Conservation (phyloP, 306 rosid species). For the Dryas drummondii region DNA sequence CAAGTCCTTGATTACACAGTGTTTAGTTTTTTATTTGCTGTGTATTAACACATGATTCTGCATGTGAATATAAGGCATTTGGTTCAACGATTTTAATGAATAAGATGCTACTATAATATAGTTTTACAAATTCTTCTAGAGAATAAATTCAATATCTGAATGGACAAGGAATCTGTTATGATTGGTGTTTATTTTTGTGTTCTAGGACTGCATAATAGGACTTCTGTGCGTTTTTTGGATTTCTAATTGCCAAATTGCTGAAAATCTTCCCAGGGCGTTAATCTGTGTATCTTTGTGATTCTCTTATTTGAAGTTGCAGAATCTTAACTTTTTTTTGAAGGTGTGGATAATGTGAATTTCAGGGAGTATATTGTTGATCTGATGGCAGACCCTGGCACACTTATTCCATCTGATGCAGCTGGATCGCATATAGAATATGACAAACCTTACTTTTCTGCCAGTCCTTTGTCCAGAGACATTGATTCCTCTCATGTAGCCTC, state of each 20-base stretch:
- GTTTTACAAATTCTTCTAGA: background rate
- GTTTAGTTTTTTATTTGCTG: slow-evolving; percentile 19
- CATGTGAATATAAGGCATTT: slow-evolving; percentile 12
- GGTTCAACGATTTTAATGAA: slow-evolving; percentile 9
- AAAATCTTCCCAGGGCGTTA: slow-evolving; percentile 7
- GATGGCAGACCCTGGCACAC: slow-evolving; percentile 98
- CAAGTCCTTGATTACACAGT: slow-evolving; percentile 14
- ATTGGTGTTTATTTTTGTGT: background rate
- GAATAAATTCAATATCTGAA: background rate
- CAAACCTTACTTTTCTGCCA: slow-evolving; percentile 52
- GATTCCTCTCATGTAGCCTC: slow-evolving; percentile 76
- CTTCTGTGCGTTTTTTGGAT: background rate
- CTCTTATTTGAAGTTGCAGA: slow-evolving; percentile 23
- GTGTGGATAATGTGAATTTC: slow-evolving; percentile 50
- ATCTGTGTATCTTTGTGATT: slow-evolving; percentile 11
- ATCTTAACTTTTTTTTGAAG: slow-evolving; percentile 26
- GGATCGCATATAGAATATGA: slow-evolving; percentile 64
- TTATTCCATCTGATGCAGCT: slow-evolving; percentile 82
- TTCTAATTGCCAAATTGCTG: background rate
- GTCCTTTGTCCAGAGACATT: slow-evolving; percentile 73
- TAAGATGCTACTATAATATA: slow-evolving; percentile 13
- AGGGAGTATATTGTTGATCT: slow-evolving; percentile 98
- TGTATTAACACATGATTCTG: background rate
- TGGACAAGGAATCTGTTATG: background rate
- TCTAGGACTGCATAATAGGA: background rate